phyloP scores from a whole-genome alignment of 306 rosid genomes.

The Citrullus mucosospermus region DNA sequence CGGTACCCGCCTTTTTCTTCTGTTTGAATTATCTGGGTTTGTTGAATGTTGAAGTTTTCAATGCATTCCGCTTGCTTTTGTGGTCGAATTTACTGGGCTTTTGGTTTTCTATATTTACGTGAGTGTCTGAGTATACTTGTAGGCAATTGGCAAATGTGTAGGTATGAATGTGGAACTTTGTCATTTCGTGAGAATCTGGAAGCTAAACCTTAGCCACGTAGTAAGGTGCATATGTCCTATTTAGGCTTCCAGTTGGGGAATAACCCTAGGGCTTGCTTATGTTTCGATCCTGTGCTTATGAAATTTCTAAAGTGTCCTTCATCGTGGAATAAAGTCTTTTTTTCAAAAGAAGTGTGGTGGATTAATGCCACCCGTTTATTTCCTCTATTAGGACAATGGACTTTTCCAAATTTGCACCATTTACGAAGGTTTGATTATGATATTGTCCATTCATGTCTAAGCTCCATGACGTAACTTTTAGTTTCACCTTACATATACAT shows the following conservation, averaged over 20 bases:
- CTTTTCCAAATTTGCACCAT: neutral
- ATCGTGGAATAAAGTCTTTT: neutral
- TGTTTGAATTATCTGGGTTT: neutral
- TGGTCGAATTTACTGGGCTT: neutral
- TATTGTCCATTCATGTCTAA: neutral
- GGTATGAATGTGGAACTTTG: neutral
- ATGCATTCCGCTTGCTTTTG: neutral
- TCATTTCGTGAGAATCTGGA: neutral
- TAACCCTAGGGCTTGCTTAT: conserved; percentile 1
- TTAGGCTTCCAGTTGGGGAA: neutral
- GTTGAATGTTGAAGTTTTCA: neutral
- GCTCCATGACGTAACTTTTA: neutral
- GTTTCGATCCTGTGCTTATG: neutral
- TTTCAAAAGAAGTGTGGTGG: neutral
- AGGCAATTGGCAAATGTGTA: neutral
- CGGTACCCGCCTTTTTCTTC: conserved; percentile 35
- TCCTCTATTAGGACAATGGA: neutral
- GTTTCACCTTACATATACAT: too few relatives aligned
- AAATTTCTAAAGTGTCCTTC: neutral
- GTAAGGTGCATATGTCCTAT: neutral
- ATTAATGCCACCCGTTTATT: neutral
- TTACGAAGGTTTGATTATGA: neutral
- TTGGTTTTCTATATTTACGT: neutral
- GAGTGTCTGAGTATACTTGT: neutral
- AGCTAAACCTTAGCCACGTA: neutral